Conservation (phyloP, 2,329 filamentous ascomycete genomes). For the Triangularia setosa region DNA sequence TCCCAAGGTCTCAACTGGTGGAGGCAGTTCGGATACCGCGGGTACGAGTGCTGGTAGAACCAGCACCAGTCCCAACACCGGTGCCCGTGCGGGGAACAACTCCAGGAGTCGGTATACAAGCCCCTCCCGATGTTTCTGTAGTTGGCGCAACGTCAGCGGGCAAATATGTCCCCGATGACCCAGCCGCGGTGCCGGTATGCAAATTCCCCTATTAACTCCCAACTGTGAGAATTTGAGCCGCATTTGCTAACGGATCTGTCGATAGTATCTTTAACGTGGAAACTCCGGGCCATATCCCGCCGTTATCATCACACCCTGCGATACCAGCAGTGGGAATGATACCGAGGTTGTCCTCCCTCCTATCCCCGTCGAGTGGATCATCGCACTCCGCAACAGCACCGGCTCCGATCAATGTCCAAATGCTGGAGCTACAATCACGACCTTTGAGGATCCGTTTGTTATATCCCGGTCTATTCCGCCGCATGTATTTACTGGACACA, state of each 20-base stretch:
- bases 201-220: neutral
- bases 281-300: neutral
- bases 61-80: neutral
- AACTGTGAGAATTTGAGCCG: neutral
- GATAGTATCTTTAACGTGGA: neutral
- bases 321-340: neutral
- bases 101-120: neutral
- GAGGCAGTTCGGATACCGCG: too few species aligned
- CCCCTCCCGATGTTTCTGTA: neutral
- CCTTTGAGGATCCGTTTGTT: neutral
- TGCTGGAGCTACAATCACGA: neutral
- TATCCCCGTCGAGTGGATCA: constrained; percentile 3
- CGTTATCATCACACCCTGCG: neutral
- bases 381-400: neutral
- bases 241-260: neutral
- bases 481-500: neutral
- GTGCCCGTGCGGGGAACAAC: neutral
- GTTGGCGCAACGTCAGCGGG: neutral
- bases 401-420: neutral
- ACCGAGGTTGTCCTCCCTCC: neutral
- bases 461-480: neutral
- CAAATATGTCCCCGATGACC: neutral
- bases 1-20: neutral
- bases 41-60: too few species aligned
- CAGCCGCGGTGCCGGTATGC: neutral